Conservation (phyloP, 176 grass and related monocot species). For the Melocanna baccifera region DNA sequence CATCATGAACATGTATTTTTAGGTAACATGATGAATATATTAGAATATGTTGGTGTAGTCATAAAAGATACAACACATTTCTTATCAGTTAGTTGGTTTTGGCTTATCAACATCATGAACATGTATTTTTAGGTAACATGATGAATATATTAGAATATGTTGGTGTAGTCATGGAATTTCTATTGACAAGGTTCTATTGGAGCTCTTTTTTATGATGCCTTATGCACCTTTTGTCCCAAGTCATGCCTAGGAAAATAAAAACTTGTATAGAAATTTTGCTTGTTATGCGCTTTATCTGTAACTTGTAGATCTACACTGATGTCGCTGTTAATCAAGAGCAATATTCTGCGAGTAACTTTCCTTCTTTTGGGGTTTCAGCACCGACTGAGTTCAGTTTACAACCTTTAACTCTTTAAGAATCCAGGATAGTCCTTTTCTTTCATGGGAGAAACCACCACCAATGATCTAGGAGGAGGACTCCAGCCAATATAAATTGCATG, state of each 20-base stretch:
- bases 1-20: background rate
- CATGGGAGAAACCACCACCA: background rate
- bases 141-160: background rate
- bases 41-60: background rate
- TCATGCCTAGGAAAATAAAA: background rate
- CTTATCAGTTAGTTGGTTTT: background rate
- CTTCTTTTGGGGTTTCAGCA: background rate
- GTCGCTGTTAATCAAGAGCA: slow-evolving; percentile 56
- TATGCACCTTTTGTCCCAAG: background rate
- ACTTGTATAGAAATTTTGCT: background rate
- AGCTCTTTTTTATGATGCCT: background rate
- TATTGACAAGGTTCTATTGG: background rate
- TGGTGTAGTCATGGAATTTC: background rate
- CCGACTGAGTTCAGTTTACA: background rate
- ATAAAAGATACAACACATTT: background rate
- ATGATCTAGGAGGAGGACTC: background rate
- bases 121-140: background rate
- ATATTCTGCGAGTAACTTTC: slow-evolving; percentile 64
- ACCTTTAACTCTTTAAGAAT: too few relatives aligned
- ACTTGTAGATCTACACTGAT: slow-evolving; percentile 69
- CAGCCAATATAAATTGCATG: background rate
- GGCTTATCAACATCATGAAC: background rate
- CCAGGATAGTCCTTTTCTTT: background rate
- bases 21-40: background rate
- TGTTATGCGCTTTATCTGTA: background rate